These are phyloP conservation scores for Penicillium italicum DNA, from an alignment of 2,329 filamentous ascomycete species.

Conservation along the genomic window DNA sequence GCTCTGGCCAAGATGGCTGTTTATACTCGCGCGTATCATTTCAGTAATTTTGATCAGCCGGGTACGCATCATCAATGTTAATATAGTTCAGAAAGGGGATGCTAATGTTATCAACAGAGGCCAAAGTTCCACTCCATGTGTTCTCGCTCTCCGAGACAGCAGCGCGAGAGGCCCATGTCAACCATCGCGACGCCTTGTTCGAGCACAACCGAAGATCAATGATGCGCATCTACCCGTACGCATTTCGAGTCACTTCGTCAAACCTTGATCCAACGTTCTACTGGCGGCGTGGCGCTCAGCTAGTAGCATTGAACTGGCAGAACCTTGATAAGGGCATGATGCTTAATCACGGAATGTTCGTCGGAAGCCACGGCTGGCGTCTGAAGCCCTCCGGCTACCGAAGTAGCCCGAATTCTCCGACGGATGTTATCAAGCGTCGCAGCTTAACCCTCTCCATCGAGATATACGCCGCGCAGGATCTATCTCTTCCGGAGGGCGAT, in stretches of 20 bases:
- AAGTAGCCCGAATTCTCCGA: slow-evolving; percentile 25
- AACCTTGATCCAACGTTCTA: slow-evolving; percentile 82
- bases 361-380: slow-evolving; percentile 75
- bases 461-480: slow-evolving; percentile 71
- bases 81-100: not conserved
- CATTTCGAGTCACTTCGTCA: slow-evolving; percentile 74
- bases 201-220: slow-evolving; percentile 76
- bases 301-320: slow-evolving; percentile 94
- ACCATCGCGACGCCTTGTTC: slow-evolving; percentile 61
- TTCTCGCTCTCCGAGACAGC: slow-evolving; percentile 63
- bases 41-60: slow-evolving; percentile 66
- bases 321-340: slow-evolving; percentile 89
- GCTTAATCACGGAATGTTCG: slow-evolving; percentile 92
- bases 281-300: slow-evolving; percentile 85
- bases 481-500: slow-evolving; percentile 62
- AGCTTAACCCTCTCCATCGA: slow-evolving; percentile 67
- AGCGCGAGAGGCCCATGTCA: slow-evolving; percentile 61
- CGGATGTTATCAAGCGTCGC: slow-evolving; percentile 44
- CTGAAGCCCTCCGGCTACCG: slow-evolving; percentile 77
- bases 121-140: slow-evolving; percentile 57
- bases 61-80: slow-evolving; percentile 42
- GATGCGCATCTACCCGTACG: slow-evolving; percentile 86
- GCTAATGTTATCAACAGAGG: slow-evolving; percentile 33
- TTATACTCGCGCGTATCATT: slow-evolving; percentile 83
- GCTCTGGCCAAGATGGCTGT: slow-evolving; percentile 71